phyloP scores from a whole-genome alignment of 768 basidiomycete genomes.

The Pleurotus pulmonarius region DNA sequence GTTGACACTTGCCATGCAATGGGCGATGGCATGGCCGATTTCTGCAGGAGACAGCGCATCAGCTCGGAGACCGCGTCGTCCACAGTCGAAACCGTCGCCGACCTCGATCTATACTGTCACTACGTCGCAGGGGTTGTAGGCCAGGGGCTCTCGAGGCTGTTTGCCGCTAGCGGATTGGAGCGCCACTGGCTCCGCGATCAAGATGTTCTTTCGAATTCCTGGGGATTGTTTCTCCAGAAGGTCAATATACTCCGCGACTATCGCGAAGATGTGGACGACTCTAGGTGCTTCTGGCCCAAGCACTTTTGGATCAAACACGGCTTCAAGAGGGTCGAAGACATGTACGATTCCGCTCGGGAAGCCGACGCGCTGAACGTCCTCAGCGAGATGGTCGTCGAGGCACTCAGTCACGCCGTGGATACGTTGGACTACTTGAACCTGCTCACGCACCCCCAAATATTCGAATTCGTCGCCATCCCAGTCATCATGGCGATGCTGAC shows the following conservation, averaged over 20 bases:
- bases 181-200: not conserved
- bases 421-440: not conserved
- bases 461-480: not conserved
- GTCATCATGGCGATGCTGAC: constrained; percentile 1
- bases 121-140: not conserved
- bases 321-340: not conserved
- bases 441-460: not conserved
- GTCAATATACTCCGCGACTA: not conserved
- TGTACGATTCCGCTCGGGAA: not conserved
- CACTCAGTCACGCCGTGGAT: constrained; percentile 2
- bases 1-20: not conserved
- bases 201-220: not conserved
- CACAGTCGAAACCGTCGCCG: not conserved
- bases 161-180: not conserved
- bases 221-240: not conserved
- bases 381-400: constrained; percentile 4
- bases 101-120: constrained; percentile 1
- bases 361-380: not conserved
- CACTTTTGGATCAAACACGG: not conserved
- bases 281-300: constrained; percentile 1
- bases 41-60: not conserved
- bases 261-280: constrained; percentile 1
- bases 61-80: not conserved
- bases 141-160: not conserved
- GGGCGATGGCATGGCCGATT: constrained; percentile 1